These are phyloP conservation scores for Lachancea lanzarotensis DNA, from an alignment of 805 yeast genomes.

Conservation along the genomic window DNA sequence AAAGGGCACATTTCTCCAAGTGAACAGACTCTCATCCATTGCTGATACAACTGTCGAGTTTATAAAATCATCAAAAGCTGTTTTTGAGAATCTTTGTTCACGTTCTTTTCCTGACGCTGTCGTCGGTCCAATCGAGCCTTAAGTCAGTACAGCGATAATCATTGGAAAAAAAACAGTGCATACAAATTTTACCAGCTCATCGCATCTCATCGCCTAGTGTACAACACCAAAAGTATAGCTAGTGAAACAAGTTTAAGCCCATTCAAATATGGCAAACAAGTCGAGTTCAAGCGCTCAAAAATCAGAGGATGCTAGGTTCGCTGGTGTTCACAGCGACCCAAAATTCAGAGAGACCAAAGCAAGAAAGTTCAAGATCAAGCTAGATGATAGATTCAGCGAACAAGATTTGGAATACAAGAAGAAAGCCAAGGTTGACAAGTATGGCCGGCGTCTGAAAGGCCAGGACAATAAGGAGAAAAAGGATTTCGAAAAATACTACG, in stretches of 20 bases:
- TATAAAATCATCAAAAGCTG: too few species aligned
- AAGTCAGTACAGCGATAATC: neutral
- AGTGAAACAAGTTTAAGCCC: neutral
- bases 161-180: neutral
- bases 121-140: too few species aligned
- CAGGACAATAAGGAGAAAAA: slow-evolving; percentile 35
- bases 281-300: slow-evolving; percentile 27
- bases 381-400: slow-evolving; percentile 81
- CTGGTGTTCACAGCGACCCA: slow-evolving; percentile 78
- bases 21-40: too few species aligned
- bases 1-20: too few species aligned
- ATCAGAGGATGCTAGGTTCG: slow-evolving; percentile 68
- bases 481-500: slow-evolving; percentile 63
- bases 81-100: too few species aligned
- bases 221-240: neutral
- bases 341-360: slow-evolving; percentile 71
- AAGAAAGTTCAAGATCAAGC: slow-evolving; percentile 62
- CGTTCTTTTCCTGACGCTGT: too few species aligned
- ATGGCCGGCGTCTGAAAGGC: slow-evolving; percentile 65
- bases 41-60: too few species aligned
- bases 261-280: slow-evolving; percentile 15
- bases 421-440: slow-evolving; percentile 66
- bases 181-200: slow-evolving; percentile 20
- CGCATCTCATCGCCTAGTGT: slow-evolving; percentile 17
- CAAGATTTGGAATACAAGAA: slow-evolving; percentile 52